Conservation (phyloP, 768 basidiomycete genomes). For the Hericium coralloides region DNA sequence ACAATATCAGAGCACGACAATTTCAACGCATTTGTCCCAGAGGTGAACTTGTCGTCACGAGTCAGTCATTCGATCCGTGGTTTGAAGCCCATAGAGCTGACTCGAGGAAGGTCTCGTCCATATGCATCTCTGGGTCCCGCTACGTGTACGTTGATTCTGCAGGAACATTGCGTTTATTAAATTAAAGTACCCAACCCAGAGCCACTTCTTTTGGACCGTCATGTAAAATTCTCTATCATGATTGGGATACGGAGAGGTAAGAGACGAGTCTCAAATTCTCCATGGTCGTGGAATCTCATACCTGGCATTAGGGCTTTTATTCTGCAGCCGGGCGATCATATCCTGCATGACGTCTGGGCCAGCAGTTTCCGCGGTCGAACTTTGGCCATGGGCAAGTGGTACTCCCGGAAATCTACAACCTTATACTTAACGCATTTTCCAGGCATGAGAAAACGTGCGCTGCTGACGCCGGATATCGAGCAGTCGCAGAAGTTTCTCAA, state of each 20-base stretch:
- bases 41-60: neutral
- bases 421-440: neutral
- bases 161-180: neutral
- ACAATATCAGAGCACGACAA: too few relatives aligned
- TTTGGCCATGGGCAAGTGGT: conserved; percentile 43
- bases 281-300: too few relatives aligned
- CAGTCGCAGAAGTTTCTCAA: conserved; percentile 23
- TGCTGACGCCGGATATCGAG: conserved; percentile 45
- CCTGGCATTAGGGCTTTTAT: neutral
- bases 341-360: conserved; percentile 46
- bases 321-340: neutral
- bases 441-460: conserved; percentile 48
- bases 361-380: conserved; percentile 39
- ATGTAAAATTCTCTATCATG: neutral
- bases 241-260: neutral
- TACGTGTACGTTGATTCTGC: conserved; percentile 7
- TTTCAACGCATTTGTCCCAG: neutral
- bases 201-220: conserved; percentile 13
- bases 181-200: neutral
- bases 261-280: too few relatives aligned
- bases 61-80: neutral
- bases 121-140: conserved; percentile 9
- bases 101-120: conserved; percentile 11
- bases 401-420: neutral
- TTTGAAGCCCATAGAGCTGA: neutral